A percentile compares a stretch with the other conserved stretches of the same genome.
phyloP scores from a whole-genome alignment of 257 asterid genomes.

The Nicotiana noctiflora region DNA sequence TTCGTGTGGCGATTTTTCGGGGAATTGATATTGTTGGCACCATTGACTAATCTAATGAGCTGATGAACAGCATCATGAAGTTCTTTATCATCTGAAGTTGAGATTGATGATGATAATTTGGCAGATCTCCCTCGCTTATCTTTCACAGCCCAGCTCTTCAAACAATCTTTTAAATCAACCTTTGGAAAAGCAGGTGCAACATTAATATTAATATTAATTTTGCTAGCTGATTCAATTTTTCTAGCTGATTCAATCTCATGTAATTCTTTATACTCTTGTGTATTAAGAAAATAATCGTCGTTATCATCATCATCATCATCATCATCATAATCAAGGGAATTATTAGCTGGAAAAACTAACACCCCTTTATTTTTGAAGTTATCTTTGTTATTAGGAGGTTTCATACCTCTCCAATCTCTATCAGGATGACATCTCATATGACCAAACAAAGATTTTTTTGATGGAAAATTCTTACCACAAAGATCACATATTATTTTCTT shows the following conservation, averaged over 20 bases:
- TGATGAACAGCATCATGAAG: constrained; percentile 14
- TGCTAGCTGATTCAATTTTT: background rate
- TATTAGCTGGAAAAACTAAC: background rate
- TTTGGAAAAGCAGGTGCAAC: background rate
- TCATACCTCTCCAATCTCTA: constrained; percentile 50
- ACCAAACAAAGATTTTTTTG: constrained; percentile 44
- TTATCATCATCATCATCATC: background rate
- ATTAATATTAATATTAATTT: background rate
- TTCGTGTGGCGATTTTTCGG: background rate
- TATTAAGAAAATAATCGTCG: background rate
- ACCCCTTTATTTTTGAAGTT: background rate
- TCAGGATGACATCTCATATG: constrained; percentile 75
- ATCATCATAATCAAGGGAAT: background rate
- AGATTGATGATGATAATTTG: background rate
- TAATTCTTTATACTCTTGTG: background rate
- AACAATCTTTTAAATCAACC: background rate
- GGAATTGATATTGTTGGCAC: background rate
- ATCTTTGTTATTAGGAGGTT: constrained; percentile 21
- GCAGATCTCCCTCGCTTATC: constrained; percentile 27
- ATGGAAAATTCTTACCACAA: constrained; percentile 32
- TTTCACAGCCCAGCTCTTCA: constrained; percentile 27
- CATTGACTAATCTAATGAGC: constrained; percentile 16
- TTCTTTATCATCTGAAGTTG: background rate
- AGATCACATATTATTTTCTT: background rate
- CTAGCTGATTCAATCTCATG: background rate